Evolutionary conservation across 495 filamentous ascomycete species (phyloP).

Genomic region (Lophium mytilinum): DNA sequence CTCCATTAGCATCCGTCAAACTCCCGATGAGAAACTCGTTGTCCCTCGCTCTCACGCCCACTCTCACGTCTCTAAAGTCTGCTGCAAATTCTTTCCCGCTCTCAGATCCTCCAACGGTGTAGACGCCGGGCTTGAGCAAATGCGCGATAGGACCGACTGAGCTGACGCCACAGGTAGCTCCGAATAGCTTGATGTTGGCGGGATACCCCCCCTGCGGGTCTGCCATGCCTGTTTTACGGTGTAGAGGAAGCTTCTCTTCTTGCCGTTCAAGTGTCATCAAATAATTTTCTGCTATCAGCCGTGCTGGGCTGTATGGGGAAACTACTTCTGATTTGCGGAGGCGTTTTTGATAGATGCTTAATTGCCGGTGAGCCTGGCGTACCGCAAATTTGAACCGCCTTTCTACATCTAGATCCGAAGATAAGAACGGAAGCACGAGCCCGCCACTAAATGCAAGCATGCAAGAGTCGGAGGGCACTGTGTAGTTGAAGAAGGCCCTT

Average conservation of each 20-base stretch:
- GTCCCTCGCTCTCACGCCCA: constrained; percentile 28
- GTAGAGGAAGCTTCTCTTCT: constrained; percentile 18
- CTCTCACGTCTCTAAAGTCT: constrained; percentile 10
- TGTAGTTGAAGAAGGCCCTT: constrained; percentile 28
- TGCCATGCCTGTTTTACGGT: constrained; percentile 12
- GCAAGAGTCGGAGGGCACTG: constrained; percentile 27
- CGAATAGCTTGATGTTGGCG: constrained; percentile 16
- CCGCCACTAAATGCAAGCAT: constrained; percentile 35
- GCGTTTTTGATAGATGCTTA: constrained; percentile 32
- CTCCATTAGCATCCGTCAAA: constrained; percentile 18
- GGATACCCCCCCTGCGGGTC: constrained; percentile 33
- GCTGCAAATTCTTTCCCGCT: constrained; percentile 21
- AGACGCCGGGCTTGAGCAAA: constrained; percentile 17
- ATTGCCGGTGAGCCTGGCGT: constrained; percentile 27
- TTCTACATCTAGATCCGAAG: constrained; percentile 23
- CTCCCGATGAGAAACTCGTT: constrained; percentile 32
- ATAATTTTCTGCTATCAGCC: constrained; percentile 31
- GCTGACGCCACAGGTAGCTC: constrained; percentile 32
- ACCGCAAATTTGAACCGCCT: constrained; percentile 28
- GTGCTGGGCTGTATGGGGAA: constrained; percentile 15
- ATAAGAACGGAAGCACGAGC: constrained; percentile 31
- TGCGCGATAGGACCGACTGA: constrained; percentile 25
- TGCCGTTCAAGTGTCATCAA: constrained; percentile 27
- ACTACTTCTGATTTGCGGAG: constrained; percentile 7
- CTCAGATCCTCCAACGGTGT: not conserved